These are phyloP conservation scores for Papilionanthe hybrid DNA, from an alignment of 116 monocot genomes.

Conservation along the genomic window DNA sequence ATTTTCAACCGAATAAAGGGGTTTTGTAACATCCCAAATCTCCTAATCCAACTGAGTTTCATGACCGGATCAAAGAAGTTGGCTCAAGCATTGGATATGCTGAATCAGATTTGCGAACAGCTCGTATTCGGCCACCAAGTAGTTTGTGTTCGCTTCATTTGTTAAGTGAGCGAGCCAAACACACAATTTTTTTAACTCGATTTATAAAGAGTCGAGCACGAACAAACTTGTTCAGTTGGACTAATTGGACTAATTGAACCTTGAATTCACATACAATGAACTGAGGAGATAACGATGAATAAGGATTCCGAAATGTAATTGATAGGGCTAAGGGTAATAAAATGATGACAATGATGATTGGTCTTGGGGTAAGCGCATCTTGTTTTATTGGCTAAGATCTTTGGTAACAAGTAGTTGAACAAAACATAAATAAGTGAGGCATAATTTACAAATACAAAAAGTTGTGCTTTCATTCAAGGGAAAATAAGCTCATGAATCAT, in stretches of 20 bases:
- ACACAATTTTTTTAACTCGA: too few relatives aligned
- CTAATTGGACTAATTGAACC: background rate
- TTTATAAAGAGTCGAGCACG: too few relatives aligned
- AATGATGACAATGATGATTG: background rate
- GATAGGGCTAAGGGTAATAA: background rate
- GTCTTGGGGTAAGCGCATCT: background rate
- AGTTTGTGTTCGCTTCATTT: too few relatives aligned
- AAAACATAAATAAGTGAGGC: background rate
- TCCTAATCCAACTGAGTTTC: too few relatives aligned
- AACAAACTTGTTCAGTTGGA: too few relatives aligned
- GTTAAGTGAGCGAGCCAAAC: too few relatives aligned
- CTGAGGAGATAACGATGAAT: background rate
- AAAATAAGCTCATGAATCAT: background rate
- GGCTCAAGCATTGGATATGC: too few relatives aligned
- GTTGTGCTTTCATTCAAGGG: background rate
- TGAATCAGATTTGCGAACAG: too few relatives aligned
- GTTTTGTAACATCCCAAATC: too few relatives aligned
- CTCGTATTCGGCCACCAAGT: too few relatives aligned
- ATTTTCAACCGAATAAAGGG: too few relatives aligned
- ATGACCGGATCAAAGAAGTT: too few relatives aligned
- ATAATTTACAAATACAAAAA: background rate
- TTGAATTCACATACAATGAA: background rate
- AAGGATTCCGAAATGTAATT: background rate
- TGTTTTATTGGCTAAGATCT: background rate
- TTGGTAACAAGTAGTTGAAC: background rate